Conservation (phyloP, 1,284 basidiomycete species). For the Cystobasidiaceae sp. region DNA sequence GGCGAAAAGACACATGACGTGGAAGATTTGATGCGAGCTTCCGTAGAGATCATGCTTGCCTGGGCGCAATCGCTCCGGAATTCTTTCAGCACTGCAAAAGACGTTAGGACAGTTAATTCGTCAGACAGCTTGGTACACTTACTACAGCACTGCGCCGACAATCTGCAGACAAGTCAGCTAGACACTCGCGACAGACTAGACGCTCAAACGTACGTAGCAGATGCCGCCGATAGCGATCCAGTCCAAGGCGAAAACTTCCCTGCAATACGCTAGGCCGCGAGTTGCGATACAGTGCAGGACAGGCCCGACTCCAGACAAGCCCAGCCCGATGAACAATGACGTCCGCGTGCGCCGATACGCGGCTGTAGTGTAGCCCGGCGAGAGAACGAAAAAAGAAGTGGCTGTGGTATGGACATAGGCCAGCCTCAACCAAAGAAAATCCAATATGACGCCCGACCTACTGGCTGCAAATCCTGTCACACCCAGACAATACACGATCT, state of each 20-base stretch:
- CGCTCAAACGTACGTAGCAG: constrained; percentile 31
- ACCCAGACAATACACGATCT: constrained; percentile 34
- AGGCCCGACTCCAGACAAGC: constrained; percentile 35
- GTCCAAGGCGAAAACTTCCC: constrained; percentile 28
- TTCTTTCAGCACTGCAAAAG: no score
- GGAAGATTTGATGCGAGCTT: constrained; percentile 41
- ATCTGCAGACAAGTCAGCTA: no score
- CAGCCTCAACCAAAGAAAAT: neutral
- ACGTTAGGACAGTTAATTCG: no score
- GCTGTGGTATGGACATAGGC: constrained; percentile 10
- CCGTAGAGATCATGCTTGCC: constrained; percentile 37
- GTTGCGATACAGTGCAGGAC: constrained; percentile 33
- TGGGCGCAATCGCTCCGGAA: constrained; percentile 36
- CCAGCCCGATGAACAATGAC: constrained; percentile 37
- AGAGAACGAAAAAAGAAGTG: constrained; percentile 33
- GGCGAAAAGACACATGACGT: constrained; percentile 30
- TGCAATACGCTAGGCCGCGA: constrained; percentile 26
- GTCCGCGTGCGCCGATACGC: constrained; percentile 37
- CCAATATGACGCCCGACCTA: neutral
- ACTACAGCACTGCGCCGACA: constrained; percentile 37
- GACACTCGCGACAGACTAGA: no score
- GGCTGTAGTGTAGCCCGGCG: constrained; percentile 35
- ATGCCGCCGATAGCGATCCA: constrained; percentile 37
- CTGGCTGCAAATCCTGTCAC: constrained; percentile 35
- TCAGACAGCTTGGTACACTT: neutral